Evolutionary conservation across 495 filamentous ascomycete genomes (phyloP).

Genomic region (Lophiotrema nucula): DNA sequence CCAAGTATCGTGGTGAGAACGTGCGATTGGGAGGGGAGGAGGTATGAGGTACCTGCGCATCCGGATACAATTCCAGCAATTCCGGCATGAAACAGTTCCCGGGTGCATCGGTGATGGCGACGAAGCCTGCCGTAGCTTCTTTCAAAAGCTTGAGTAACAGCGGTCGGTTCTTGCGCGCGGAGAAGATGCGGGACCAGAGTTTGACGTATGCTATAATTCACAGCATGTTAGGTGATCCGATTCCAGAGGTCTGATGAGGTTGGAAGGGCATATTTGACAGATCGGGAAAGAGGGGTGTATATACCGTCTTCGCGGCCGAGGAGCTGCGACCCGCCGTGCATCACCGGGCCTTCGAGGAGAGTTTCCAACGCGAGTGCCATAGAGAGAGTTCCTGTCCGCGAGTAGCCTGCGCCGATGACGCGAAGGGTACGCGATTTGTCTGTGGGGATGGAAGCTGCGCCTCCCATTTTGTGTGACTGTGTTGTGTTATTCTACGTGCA

Average conservation of each 20-base stretch:
- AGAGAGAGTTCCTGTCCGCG: background rate
- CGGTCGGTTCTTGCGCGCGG: background rate
- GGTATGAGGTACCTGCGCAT: no score
- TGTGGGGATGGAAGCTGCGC: background rate
- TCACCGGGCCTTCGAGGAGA: background rate
- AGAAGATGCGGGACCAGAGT: background rate
- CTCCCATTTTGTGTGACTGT: no score
- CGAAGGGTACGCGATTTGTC: background rate
- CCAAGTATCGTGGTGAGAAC: no score
- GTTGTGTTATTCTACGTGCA: no score
- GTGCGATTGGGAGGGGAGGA: no score
- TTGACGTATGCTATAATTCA: background rate
- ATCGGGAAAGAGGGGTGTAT: no score
- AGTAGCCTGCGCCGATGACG: background rate
- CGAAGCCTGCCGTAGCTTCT: background rate
- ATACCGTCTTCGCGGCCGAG: background rate
- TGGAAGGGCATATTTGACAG: no score
- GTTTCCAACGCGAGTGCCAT: background rate
- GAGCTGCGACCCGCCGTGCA: background rate
- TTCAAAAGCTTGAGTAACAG: background rate
- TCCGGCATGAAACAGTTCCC: background rate
- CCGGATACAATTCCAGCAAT: background rate
- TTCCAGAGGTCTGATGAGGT: no score
- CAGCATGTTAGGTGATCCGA: no score
- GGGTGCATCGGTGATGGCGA: background rate